Evolutionary conservation across 306 rosid genomes (phyloP).

Genomic region (Quercus bicolor): DNA sequence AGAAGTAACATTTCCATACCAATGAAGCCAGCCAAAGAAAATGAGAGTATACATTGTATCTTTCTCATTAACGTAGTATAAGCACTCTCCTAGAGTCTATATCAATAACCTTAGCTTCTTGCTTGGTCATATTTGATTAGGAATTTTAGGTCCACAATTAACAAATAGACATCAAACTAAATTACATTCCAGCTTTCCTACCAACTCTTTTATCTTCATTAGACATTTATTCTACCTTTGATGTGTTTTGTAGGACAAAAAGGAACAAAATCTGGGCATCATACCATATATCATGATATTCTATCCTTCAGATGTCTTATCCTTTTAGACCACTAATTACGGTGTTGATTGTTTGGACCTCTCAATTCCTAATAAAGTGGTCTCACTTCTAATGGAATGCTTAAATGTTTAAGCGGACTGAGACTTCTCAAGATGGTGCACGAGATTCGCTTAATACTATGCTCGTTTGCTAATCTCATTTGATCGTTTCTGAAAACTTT

Average conservation of each 20-base stretch:
- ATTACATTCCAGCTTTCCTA: background rate
- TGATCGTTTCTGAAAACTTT: background rate
- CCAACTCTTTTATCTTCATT: background rate
- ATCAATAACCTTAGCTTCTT: background rate
- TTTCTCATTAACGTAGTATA: background rate
- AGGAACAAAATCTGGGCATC: background rate
- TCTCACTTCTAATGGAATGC: background rate
- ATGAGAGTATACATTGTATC: background rate
- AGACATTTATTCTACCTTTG: background rate
- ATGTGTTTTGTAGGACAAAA: background rate
- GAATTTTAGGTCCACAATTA: background rate
- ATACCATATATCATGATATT: background rate
- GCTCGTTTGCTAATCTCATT: background rate
- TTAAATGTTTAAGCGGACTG: background rate
- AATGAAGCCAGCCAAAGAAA: background rate
- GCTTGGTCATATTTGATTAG: background rate
- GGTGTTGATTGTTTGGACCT: background rate
- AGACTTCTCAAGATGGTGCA: background rate
- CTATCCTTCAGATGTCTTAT: background rate
- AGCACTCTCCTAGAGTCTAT: background rate
- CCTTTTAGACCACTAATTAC: background rate
- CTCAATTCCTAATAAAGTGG: background rate
- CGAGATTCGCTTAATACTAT: no score
- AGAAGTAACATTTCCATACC: background rate
- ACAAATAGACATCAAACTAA: background rate